Base-by-base conservation (phyloP, 345 rosid species). In the Brassica juncea region DNA sequence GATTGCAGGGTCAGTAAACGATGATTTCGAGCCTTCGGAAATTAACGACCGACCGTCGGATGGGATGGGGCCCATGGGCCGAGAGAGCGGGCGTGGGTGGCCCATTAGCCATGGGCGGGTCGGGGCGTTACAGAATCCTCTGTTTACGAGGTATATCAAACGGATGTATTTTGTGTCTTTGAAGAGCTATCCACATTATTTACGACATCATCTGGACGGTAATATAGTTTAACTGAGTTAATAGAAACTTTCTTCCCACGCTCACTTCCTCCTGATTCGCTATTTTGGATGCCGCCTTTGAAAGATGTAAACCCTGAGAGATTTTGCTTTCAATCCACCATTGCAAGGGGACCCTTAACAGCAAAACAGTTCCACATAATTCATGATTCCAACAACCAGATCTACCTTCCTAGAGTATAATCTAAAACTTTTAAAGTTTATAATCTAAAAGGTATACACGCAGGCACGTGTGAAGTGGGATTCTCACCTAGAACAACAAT, bases 281-380 rank as follows among this genome's bases (percentile, higher is more conserved):
- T 86, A 81, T 81, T 89, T 79, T 80, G 87, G 31, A 84, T 83
- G 83, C 79, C 86, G 32, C 97, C 92, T 87, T 92, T 90, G 61
- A 94, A 94, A 37, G 97, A 87, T 27, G 91, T 88, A 80, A 80
- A 94, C 81, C 82, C 87, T 88, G 35, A 88, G 80, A 70, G 86
- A 72, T 73, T 84, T 90, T 59, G 83, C 84, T 82, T 77, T 87
- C 68, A 84, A 75, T 77, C 90, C 86, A 78, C 75, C 66, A 65
- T 72, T 65, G 77, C 60, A 70, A 73, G 83, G 70, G 82, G 87
- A 73, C 84, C 92, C 89, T 79, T 80, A 82, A 84, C 98, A 91
- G 97, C 84, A 77, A 75, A 77, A 75, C 66, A 61, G 70, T 79
- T 57, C 25, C 80, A 70, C 64, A 80, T 77, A 72, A 73, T 55